These are phyloP conservation scores for Termitomyces sp. DNA, from an alignment of 768 basidiomycete genomes.

Conservation along the genomic window DNA sequence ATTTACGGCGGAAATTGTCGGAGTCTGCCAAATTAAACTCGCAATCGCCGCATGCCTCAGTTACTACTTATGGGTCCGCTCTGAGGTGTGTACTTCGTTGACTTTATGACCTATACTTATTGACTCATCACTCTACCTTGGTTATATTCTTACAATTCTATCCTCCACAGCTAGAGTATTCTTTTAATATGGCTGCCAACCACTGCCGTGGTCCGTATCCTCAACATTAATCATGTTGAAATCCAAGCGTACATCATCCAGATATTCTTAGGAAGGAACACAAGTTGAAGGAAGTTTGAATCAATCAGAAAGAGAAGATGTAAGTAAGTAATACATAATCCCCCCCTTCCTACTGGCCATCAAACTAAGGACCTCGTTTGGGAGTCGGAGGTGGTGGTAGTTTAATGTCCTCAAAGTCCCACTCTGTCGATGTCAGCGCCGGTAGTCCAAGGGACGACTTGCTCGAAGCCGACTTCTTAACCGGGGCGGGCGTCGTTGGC, in stretches of 20 bases:
- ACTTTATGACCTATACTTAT: too few relatives aligned
- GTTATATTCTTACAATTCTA: too few relatives aligned
- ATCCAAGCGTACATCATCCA: not conserved
- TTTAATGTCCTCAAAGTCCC: slow-evolving; percentile 45
- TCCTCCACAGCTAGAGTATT: too few relatives aligned
- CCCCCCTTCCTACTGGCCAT: not conserved
- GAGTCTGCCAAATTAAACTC: too few relatives aligned
- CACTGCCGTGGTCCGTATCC: too few relatives aligned
- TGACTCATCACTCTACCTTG: too few relatives aligned
- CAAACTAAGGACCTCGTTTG: not conserved
- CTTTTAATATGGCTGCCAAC: too few relatives aligned
- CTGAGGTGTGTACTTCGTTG: too few relatives aligned
- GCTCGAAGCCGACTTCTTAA: not conserved
- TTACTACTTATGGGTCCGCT: too few relatives aligned
- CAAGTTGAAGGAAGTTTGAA: not conserved
- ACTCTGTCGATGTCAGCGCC: slow-evolving; percentile 41
- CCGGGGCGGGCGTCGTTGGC: not conserved
- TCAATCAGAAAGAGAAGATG: not conserved
- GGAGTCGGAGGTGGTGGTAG: slow-evolving; percentile 29
- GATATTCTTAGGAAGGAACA: not conserved
- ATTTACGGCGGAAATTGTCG: too few relatives aligned
- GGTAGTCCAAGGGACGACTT: slow-evolving; percentile 36
- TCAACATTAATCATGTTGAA: too few relatives aligned
- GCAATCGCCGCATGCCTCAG: too few relatives aligned
- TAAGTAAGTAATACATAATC: not conserved